These are phyloP conservation scores for Penstemon newberryi DNA, from an alignment of 257 asterid species.

Conservation along the genomic window DNA sequence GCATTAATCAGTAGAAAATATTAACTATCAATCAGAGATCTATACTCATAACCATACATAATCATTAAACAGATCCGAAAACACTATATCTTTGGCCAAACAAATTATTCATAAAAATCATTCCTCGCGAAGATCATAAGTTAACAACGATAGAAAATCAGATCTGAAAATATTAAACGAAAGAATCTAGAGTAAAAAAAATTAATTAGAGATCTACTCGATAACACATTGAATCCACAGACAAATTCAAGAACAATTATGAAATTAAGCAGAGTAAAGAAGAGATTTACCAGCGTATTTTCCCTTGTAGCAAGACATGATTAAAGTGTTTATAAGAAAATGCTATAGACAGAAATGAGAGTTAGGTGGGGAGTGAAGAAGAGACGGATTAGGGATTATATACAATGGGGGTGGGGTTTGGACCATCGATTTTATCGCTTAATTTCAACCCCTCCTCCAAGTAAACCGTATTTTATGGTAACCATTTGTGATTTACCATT, in stretches of 20 bases:
- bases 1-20: too few species aligned
- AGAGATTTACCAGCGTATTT: conserved; percentile 64
- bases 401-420: conserved; percentile 19
- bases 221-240: background rate
- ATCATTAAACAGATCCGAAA: too few species aligned
- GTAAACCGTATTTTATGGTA: conserved; percentile 28
- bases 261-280: background rate
- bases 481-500: background rate
- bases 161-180: background rate
- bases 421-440: conserved; percentile 34
- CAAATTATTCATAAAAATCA: too few species aligned
- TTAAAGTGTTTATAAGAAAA: background rate
- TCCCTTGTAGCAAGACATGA: conserved; percentile 82
- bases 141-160: too few species aligned
- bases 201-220: background rate
- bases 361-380: background rate
- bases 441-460: conserved; percentile 43
- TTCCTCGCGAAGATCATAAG: too few species aligned
- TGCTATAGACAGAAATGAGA: background rate
- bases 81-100: too few species aligned
- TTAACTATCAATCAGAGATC: too few species aligned
- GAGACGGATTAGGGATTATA: conserved; percentile 19
- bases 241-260: background rate
- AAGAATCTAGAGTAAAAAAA: background rate
- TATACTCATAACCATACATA: too few species aligned